Evolutionary conservation across 306 rosid species (phyloP), one percentile per base, ranked within the genome.

Genomic region (Acacia melanoxylon): DNA sequence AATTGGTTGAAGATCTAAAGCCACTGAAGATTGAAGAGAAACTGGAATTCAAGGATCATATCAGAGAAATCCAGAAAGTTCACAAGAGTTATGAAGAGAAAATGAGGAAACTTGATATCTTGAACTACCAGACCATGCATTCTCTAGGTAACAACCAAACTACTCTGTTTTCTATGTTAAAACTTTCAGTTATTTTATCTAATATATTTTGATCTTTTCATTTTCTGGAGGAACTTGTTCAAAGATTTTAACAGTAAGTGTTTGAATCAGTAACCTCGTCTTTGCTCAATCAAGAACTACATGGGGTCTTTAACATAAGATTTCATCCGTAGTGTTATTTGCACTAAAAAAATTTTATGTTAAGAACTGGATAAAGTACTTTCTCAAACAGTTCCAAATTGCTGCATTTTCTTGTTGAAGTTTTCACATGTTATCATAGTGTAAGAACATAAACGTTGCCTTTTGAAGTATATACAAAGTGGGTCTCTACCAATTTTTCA

Each of bases 91-190:
- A 93, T 33, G 84, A 88, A 6, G 97, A 88, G 37, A 91, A 84
- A 35, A 90, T 86, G 89, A 70, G 89, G 59, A 91, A 93, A 72
- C 89, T 93, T 46, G 98, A 93, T 73, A 81, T 91, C 72, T 75
- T 93, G 90, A 93, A 93, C 76, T 80, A 76, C 88, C 98, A 91
- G 79, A 85, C 90, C 88, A 81, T 91, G 94, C 89, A 93, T 89
- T 87, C 93, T 75, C 85, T 89, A 63, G 97, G 97, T 93, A 68
- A 79, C 92, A 68, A 76, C 75, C 75, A 24, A 63, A 58, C 65
- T 58, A n/a, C 22, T 51, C 12, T 54, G 67, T 49, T 67, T 72
- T 67, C 77, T 19, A 1, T 56, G 4, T 82, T 17, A 20, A 8
- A 44, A 4, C 56, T 77, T 19, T 29, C 46, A 7, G 37, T 73